These are phyloP conservation scores for Hymenoscyphus infarciens DNA, from an alignment of 2,329 filamentous ascomycete species.

Conservation along the genomic window DNA sequence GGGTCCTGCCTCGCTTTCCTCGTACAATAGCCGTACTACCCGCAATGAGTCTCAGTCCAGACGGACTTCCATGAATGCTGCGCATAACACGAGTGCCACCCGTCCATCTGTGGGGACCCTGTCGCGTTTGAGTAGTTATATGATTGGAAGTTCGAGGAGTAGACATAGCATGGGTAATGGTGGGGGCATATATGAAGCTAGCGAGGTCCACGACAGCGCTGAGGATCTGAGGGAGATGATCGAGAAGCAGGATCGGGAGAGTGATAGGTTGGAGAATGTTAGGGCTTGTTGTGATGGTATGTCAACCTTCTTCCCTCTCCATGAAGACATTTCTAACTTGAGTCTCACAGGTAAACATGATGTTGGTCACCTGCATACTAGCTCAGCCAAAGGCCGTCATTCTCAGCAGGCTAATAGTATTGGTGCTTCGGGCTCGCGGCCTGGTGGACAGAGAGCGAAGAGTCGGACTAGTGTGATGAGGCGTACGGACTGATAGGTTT, in stretches of 20 bases:
- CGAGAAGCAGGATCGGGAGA: constrained; percentile 71
- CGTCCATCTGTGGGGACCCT: constrained; percentile 44
- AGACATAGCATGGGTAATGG: constrained; percentile 43
- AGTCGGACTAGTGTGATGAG: constrained; percentile 13
- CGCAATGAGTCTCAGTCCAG: constrained; percentile 55
- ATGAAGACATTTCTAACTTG: constrained; percentile 19
- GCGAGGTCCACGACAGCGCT: constrained; percentile 68
- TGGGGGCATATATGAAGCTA: constrained; percentile 49
- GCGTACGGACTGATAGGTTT: constrained; percentile 1
- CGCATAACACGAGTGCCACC: constrained; percentile 19
- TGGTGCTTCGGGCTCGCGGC: constrained; percentile 20
- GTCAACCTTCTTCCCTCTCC: constrained; percentile 34
- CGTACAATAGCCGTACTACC: constrained; percentile 72
- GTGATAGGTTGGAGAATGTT: constrained; percentile 87
- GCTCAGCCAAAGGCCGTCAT: constrained; percentile 45
- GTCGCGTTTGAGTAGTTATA: constrained; percentile 56
- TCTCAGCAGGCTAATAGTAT: constrained; percentile 12
- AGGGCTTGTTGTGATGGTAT: constrained; percentile 95
- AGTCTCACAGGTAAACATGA: constrained; percentile 65
- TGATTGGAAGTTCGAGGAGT: constrained; percentile 49
- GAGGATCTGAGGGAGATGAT: constrained; percentile 80
- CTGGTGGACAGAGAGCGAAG: constrained; percentile 11
- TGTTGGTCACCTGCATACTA: constrained; percentile 56
- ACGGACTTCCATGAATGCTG: neutral
- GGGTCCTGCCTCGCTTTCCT: constrained; percentile 66